Base-by-base conservation (phyloP, 192 early-diverging fungal species). In the Mortierella alpina region DNA sequence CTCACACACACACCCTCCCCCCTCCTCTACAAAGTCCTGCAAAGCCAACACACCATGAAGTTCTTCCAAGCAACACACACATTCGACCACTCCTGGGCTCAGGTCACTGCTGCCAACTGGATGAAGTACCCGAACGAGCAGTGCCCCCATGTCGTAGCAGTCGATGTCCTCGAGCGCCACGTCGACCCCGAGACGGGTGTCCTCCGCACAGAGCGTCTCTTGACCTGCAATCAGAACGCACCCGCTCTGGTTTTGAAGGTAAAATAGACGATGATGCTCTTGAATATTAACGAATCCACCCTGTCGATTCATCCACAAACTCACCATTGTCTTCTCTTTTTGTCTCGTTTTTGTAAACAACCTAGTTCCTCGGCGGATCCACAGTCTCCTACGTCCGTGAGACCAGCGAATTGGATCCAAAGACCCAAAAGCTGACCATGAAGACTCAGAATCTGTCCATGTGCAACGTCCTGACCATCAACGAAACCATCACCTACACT, bases 101-200 rank as follows among this genome's bases (percentile, higher is more conserved):
- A 89, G 13, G 93, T 95, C 51, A 92, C 91, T 41, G 84, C 91
- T 18, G 98, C 96, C 48, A 93, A 97, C 83, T 99, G 93, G 93
- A 90, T 91, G 84, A 99, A 99, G 84, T 99, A 99, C 87, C 98
- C 98, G 0, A 99, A 99, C 85, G 93, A 94, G 22, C 84, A 93
- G 50, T 93, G 95, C 41, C 90, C 91, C 56, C 98, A 99, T 74
- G 97, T 99, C 53, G 71, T 92, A 23, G 92, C 93, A 66, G 96
- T 97, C 48, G 98, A 98, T 86, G 89, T 95, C 5, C 86, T 99
- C 59, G 88, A 92, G 65, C 90, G 96, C 54, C 72, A 85, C 8
- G 84, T 99, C 39, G 93, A 96, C 76, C 90, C 93, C 11, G 87
- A 86, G 48, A 96, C 94, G 0, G 96, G 96, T 55, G 75, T 97